A percentile compares a stretch with the other conserved stretches of the same genome.
phyloP scores from a whole-genome alignment of 2,329 filamentous ascomycete genomes.

The Trichoderma asperellum region DNA sequence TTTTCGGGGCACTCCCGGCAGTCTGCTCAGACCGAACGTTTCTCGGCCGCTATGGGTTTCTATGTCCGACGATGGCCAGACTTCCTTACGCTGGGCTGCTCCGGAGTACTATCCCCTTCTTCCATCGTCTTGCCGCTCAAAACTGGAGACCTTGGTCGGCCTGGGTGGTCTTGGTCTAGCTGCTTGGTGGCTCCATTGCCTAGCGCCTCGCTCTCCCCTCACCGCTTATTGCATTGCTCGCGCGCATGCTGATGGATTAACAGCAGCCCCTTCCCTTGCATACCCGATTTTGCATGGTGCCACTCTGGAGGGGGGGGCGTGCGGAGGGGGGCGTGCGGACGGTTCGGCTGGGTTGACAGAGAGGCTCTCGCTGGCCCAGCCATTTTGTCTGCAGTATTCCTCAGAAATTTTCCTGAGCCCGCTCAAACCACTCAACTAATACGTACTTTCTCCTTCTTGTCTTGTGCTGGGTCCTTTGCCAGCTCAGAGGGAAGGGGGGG shows the following conservation, averaged over 20 bases:
- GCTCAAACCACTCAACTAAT: not conserved
- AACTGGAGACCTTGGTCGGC: not conserved
- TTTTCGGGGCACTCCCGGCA: constrained; percentile 9
- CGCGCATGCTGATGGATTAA: constrained; percentile 28
- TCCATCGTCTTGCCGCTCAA: constrained; percentile 1
- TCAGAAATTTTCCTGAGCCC: constrained; percentile 16
- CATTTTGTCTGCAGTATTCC: constrained; percentile 11
- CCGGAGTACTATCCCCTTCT: constrained; percentile 6
- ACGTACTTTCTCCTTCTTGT: constrained; percentile 22
- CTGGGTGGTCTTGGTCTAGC: constrained; percentile 18
- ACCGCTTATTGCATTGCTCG: constrained; percentile 30
- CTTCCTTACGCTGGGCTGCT: not conserved
- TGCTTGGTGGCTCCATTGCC: constrained; percentile 25
- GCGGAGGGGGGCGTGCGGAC: constrained; percentile 15
- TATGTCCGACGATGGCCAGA: constrained; percentile 2
- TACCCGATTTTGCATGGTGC: constrained; percentile 30
- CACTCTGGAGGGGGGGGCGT: constrained; percentile 11
- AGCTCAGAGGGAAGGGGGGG: constrained; percentile 24
- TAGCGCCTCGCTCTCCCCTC: constrained; percentile 25
- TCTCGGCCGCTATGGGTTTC: constrained; percentile 16
- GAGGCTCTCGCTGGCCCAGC: constrained; percentile 16
- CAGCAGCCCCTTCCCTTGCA: constrained; percentile 32
- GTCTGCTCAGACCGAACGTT: constrained; percentile 15
- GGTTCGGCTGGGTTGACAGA: constrained; percentile 9
- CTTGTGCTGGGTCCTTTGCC: constrained; percentile 27